phyloP scores from a whole-genome alignment of 2,329 filamentous ascomycete species.

The Metarhizium guizhouense region DNA sequence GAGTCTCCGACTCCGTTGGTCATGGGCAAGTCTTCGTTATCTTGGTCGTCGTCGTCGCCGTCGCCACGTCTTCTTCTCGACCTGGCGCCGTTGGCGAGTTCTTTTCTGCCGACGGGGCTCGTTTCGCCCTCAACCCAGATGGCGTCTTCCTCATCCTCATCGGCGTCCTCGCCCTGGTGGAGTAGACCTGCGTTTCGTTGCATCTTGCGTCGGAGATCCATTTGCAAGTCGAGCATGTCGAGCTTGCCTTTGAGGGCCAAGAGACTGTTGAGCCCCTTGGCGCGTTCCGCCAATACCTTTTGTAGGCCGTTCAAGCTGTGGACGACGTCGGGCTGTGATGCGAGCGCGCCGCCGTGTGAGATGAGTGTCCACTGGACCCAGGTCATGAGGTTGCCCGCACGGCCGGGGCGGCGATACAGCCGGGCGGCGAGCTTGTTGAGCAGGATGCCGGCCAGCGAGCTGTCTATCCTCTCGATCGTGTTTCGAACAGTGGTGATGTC shows the following conservation, averaged over 20 bases:
- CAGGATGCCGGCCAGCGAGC: conserved; percentile 67
- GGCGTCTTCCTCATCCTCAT: conserved; percentile 58
- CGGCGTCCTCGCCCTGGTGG: conserved; percentile 40
- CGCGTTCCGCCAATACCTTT: conserved; percentile 79
- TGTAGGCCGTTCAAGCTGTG: conserved; percentile 70
- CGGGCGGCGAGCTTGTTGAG: conserved; percentile 79
- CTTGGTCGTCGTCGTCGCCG: conserved; percentile 48
- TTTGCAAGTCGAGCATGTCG: conserved; percentile 86
- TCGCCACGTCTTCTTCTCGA: conserved; percentile 31
- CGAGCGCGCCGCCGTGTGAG: conserved; percentile 83
- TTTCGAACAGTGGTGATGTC: conserved; percentile 71
- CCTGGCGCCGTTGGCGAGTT: conserved; percentile 24
- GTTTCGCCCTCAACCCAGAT: conserved; percentile 84
- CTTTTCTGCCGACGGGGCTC: conserved; percentile 35
- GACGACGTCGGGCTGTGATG: conserved; percentile 75
- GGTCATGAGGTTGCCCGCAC: conserved; percentile 81
- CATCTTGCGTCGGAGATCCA: conserved; percentile 67
- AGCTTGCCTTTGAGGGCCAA: conserved; percentile 89
- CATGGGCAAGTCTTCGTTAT: conserved; percentile 49
- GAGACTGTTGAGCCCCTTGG: conserved; percentile 71
- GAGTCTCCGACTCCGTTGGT: conserved; percentile 49
- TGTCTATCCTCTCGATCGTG: conserved; percentile 86
- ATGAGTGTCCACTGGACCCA: conserved; percentile 97
- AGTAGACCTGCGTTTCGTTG: conserved; percentile 32
- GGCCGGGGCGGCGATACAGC: conserved; percentile 76